Base-by-base conservation (phyloP, 2,329 filamentous ascomycete genomes). In the Cucurbitaria berberidis region DNA sequence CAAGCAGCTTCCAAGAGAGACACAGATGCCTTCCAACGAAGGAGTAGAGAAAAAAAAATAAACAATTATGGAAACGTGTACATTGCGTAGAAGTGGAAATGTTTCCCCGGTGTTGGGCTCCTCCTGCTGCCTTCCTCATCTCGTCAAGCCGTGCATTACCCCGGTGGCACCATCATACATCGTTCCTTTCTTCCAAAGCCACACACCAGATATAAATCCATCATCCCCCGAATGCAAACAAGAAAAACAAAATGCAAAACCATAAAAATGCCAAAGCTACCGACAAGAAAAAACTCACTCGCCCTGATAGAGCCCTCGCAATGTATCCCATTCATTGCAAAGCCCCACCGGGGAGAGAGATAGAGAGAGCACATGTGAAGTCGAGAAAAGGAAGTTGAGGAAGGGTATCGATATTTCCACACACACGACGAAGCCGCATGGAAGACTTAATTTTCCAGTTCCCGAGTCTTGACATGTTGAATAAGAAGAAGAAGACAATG, bases 381-480 rank as follows among this genome's bases (percentile, higher is more conserved):
- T 22, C 40, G 43, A 48, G 50, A 46, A 44, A 63, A 48, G 38
- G 51, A 64, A 62, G 63, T 63, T 49, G 30, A 51, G 30, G 52
- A 65, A 66, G 66, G 69, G 69, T 72, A 72, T 72, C 68, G 63
- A 70, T 63, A 66, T 59, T 66, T 55, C 67, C 65, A 66, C n/a
- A n/a, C n/a, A n/a, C n/a, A n/a, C 69, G 58, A 67, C 57, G 66
- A 69, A 69, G 69, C n/a, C 66, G 64, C 57, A 57, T 59, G 60
- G 54, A 59, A 62, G 45, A 32, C n/a, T 36, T 48, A 11, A n/a
- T 41, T 41, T 43, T 44, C 41, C 42, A 29, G 19, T 47, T n/a
- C n/a, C 51, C 45, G 47, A 52, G 45, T 52, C 48, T 59, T 51
- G 39, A 44, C 18, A 29, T 42, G 38, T 29, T 19, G 15, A 22